Evolutionary conservation across 2,329 filamentous ascomycete species (phyloP).

Genomic region (Mycosphaerella sp.): DNA sequence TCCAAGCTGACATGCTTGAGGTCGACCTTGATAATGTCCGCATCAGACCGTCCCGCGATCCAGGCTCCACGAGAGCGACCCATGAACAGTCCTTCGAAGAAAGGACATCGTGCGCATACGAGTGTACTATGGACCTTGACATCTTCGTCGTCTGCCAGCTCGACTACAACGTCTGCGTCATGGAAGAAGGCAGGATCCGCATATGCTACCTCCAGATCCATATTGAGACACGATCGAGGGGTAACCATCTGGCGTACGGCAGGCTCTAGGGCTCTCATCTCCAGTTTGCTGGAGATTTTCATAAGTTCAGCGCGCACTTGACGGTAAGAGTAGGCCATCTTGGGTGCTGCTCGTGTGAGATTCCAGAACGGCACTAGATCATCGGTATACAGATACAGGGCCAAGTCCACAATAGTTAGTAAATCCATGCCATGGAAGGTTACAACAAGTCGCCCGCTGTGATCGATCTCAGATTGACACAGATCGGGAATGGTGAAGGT

Average conservation of each 20-base stretch:
- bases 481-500: conserved; percentile 55
- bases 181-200: conserved; percentile 65
- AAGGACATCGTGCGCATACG: conserved; percentile 77
- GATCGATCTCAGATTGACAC: conserved; percentile 50
- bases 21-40: conserved; percentile 64
- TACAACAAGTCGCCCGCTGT: conserved; percentile 51
- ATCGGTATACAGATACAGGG: conserved; percentile 77
- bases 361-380: conserved; percentile 80
- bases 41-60: conserved; percentile 48
- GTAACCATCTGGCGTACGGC: conserved; percentile 69
- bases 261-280: conserved; percentile 65
- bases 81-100: conserved; percentile 84
- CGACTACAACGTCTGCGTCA: conserved; percentile 70
- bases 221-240: conserved; percentile 57
- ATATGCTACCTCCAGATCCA: conserved; percentile 66
- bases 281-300: conserved; percentile 67
- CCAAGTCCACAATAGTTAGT: conserved; percentile 70
- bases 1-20: conserved; percentile 69
- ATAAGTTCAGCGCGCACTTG: conserved; percentile 81
- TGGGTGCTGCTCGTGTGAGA: conserved; percentile 59
- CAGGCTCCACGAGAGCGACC: conserved; percentile 82
- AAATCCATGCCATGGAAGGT: conserved; percentile 68
- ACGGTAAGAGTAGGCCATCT: conserved; percentile 66
- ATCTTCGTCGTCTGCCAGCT: conserved; percentile 66
- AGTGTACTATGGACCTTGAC: conserved; percentile 70